Conservation (phyloP, 306 rosid species). For the Castanospermum australe region DNA sequence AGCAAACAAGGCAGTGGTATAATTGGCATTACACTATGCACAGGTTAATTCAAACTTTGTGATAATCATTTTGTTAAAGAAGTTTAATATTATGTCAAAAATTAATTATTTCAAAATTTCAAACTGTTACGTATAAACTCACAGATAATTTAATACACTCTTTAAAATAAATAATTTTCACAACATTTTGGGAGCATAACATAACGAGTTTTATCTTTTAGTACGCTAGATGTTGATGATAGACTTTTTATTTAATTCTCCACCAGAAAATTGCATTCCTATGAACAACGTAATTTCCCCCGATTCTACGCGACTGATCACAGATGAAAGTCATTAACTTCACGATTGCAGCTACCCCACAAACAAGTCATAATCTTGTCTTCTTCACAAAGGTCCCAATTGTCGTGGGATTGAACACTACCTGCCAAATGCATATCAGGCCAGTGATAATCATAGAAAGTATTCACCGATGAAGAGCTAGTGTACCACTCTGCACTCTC, state of each 20-base stretch:
- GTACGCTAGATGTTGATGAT: not conserved
- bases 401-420: conserved; percentile 31
- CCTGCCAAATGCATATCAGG: conserved; percentile 51
- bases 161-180: not conserved
- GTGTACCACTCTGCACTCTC: conserved; percentile 43
- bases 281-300: not conserved
- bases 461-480: conserved; percentile 37
- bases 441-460: conserved; percentile 51
- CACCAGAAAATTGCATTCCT: not conserved
- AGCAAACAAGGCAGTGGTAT: too few species aligned
- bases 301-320: not conserved
- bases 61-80: not conserved
- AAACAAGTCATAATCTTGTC: conserved; percentile 31
- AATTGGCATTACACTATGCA: not conserved
- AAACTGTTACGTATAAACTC: not conserved
- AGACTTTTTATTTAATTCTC: not conserved
- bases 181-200: not conserved
- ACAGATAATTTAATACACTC: not conserved
- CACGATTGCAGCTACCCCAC: conserved; percentile 43
- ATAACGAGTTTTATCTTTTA: not conserved
- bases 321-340: conserved; percentile 9
- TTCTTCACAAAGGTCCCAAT: conserved; percentile 38
- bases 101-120: not conserved
- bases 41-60: not conserved
- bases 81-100: not conserved